Evolutionary conservation across 2,329 filamentous ascomycete species (phyloP), one percentile per base, ranked within the genome.

Genomic region (Celoporthe dispersa): DNA sequence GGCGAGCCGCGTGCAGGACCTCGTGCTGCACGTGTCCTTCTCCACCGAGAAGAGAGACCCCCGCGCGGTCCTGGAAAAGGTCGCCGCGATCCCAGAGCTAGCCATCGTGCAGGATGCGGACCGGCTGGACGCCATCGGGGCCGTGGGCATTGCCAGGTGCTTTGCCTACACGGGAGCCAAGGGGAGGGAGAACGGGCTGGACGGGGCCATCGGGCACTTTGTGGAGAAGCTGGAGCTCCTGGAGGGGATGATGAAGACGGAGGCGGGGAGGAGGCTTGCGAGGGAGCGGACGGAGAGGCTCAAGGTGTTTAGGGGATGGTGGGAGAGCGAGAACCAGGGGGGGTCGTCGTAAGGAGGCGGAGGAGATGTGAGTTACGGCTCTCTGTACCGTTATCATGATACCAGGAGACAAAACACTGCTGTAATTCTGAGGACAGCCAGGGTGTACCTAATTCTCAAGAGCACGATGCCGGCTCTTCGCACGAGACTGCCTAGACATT

Each of bases 21-120:
- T 97, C 69, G 93, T 91, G 73, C 86, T 89, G 11, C 88, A 92
- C 68, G 93, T 98, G n/a, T 93, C 92, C 72, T 97, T 93, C 82
- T 90, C 88, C 3, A 86, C 87, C 73, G 94, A 98, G 80, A 83
- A 87, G 65, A 88, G 87, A 75, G 84, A 94, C 76, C 90, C 91
- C 0, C 81, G 80, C 11, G 80, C 81, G 14, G 89, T 93, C 3
- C 79, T 79, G 25, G 79, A 81, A 1, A 83, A 94, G 31, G 83
- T 97, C n/a, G 78, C 77, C 6, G 77, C 81, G 41, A 84, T 92
- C 77, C 93, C 93, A 1, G 93, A 96, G 79, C 83, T 96, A 41
- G 94, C 89, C 0, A 87, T 97, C 64, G 94, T 98, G 33, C 94
- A 98, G 81, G 95, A 98, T 79, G 94, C 94, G 4, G 95, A 98